These are phyloP conservation scores for Phytopythium mirpurense DNA, from an alignment of 352 stramenopile species.

Conservation along the genomic window DNA sequence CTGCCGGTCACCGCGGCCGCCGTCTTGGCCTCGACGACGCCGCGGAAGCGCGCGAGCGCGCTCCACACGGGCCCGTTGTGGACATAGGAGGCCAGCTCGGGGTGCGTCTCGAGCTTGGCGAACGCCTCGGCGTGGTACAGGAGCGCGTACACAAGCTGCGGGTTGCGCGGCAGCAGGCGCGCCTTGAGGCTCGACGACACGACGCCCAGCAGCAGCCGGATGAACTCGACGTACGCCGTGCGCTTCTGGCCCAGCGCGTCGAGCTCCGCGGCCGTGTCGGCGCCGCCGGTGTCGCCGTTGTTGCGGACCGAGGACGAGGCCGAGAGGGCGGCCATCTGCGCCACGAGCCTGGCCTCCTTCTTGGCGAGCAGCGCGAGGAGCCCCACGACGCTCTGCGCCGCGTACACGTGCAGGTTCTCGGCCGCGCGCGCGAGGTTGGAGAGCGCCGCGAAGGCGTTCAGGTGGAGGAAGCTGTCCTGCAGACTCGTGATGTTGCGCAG, in stretches of 20 bases:
- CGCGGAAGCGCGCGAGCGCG: conserved; percentile 56
- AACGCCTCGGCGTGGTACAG: conserved; percentile 68
- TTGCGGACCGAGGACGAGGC: background rate
- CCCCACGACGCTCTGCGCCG: conserved; percentile 60
- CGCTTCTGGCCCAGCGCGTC: conserved; percentile 50
- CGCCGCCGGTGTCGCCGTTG: too few species aligned
- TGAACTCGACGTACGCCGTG: conserved; percentile 72
- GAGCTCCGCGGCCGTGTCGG: conserved; percentile 22
- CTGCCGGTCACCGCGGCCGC: conserved; percentile 21
- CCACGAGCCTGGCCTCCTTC: conserved; percentile 58
- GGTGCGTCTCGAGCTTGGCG: conserved; percentile 39
- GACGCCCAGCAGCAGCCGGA: conserved; percentile 59
- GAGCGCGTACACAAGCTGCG: conserved; percentile 86
- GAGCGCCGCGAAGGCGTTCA: conserved; percentile 65
- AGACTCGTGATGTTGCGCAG: conserved; percentile 79
- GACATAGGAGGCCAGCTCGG: conserved; percentile 52
- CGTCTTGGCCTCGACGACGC: conserved; percentile 61
- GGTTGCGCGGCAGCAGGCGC: conserved; percentile 60
- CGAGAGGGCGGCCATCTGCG: conserved; percentile 32
- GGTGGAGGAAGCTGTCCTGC: conserved; percentile 73
- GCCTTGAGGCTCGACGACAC: conserved; percentile 63
- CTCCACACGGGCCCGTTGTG: conserved; percentile 61
- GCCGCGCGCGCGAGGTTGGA: conserved; percentile 71
- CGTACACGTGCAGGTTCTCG: conserved; percentile 69
- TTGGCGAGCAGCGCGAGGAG: conserved; percentile 73